Evolutionary conservation across 768 basidiomycete species (phyloP), one percentile per base, ranked within the genome.

Genomic region (Tulasnella calospora): DNA sequence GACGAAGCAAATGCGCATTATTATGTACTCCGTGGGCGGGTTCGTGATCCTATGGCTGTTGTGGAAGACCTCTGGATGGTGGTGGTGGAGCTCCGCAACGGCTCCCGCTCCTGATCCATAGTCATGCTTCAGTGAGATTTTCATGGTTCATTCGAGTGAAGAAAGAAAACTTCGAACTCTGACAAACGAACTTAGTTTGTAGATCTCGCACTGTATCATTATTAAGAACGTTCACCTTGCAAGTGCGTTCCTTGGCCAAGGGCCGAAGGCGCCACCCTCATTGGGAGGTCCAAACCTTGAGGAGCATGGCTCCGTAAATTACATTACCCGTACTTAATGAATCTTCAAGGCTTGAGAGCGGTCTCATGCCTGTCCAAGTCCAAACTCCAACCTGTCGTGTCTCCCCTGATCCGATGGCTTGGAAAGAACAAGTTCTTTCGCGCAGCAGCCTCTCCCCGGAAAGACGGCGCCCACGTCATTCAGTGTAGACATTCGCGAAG

Each of bases 1-100:
- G 17, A 85, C 92, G 57, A 91, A 90, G 83, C 90, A 91, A 57
- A 91, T 89, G 85, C 87, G 92, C 40, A 88, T 93, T 61, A 92
- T 91, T 17, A 83, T 89, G 77, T 87, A 90, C 70, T 86, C 91
- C 41, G 89, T 91, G 19, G 86, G 83, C 0, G 83, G 87, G 1
- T 88, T 93, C 81, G 78, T 94, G 57, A 81, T 83, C 0, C 83
- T 93, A 30, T 92, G 90, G 90, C 73, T 93, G 5, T 70, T 86
- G 15, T 88, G 87, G 82, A 89, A 87, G 83, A 80, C 89, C 19
- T 85, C 77, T 2, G 69, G 70, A 12, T 78, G 77, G 77, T 78
- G 77, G 77, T 76, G 75, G 75, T 76, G 47, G 47, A 76, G 55
- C 23, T 33, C 44, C 0, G 21, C 73, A 17, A 17, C 73, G 33